Evolutionary conservation across 345 rosid genomes (phyloP).

Genomic region (Kernera saxatilis): DNA sequence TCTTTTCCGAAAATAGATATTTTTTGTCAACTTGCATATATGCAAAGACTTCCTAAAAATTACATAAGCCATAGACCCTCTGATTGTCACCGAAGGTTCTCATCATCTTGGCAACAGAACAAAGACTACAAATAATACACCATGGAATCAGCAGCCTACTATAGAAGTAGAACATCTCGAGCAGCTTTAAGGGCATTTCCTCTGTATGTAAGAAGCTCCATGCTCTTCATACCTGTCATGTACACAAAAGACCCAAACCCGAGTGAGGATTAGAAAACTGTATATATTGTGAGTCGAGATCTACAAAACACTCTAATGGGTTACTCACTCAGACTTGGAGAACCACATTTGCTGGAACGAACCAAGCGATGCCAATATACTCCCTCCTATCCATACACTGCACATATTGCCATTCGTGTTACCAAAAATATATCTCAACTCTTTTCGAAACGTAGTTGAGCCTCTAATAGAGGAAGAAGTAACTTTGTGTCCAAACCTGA

Average conservation of each 20-base stretch:
- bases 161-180: neutral
- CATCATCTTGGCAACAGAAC: neutral
- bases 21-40: neutral
- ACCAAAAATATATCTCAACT: neutral
- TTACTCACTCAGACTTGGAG: conserved; percentile 38
- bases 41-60: neutral
- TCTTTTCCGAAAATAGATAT: neutral
- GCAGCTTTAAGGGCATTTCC: conserved; percentile 71
- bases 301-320: conserved; percentile 36
- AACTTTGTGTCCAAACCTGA: conserved; percentile 10
- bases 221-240: conserved; percentile 80
- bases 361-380: conserved; percentile 86
- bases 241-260: neutral
- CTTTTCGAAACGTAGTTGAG: neutral
- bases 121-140: neutral
- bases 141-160: neutral
- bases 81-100: neutral
- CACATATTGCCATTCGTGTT: conserved; percentile 37
- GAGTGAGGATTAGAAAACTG: neutral
- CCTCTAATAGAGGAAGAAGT: neutral
- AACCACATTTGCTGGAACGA: conserved; percentile 99
- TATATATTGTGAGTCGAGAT: conserved; percentile 32
- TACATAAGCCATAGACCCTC: neutral
- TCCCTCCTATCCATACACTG: conserved; percentile 96
- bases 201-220: conserved; percentile 82